Percentiles rank a stretch among this genome's conserved stretches.
Conservation (phyloP, 2,329 filamentous ascomycete species). For the Beauveria varroae region DNA sequence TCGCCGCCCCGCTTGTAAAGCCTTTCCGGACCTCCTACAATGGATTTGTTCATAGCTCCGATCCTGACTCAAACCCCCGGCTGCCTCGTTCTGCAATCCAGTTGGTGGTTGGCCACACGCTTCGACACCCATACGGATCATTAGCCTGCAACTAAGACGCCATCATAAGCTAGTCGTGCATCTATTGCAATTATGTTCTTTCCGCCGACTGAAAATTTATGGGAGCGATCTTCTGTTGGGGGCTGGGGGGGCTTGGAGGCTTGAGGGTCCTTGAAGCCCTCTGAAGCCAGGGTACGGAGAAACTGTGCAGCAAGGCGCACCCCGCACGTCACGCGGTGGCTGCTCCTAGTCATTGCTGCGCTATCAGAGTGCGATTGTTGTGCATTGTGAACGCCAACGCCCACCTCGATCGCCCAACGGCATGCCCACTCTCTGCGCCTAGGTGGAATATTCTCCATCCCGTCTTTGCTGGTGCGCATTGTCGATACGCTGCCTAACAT, state of each 20-base stretch:
- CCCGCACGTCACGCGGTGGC: conserved; percentile 8
- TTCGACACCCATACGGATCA: not conserved
- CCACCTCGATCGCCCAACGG: conserved; percentile 6
- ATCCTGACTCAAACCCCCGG: not conserved
- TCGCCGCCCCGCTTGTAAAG: not conserved
- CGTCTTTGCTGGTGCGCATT: not conserved
- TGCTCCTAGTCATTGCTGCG: not conserved
- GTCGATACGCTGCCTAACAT: not conserved
- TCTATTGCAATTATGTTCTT: not conserved
- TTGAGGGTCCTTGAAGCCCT: not conserved
- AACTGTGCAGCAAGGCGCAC: not conserved
- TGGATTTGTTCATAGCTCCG: not conserved
- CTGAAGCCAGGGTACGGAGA: too few relatives aligned
- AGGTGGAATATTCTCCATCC: conserved; percentile 4
- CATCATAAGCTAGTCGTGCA: not conserved
- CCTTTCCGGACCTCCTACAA: not conserved
- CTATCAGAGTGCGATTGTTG: not conserved
- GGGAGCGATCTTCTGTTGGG: not conserved
- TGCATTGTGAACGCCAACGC: conserved; percentile 4
- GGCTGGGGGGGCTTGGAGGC: not conserved
- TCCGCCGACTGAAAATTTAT: not conserved
- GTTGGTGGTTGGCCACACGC: not conserved
- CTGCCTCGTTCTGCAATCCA: not conserved
- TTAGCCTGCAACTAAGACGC: not conserved
- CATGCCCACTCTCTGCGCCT: conserved; percentile 6